A percentile compares a stretch with the other conserved stretches of the same genome.
phyloP scores from a whole-genome alignment of 2,329 filamentous ascomycete genomes.

The Paracamarosporium sp. region DNA sequence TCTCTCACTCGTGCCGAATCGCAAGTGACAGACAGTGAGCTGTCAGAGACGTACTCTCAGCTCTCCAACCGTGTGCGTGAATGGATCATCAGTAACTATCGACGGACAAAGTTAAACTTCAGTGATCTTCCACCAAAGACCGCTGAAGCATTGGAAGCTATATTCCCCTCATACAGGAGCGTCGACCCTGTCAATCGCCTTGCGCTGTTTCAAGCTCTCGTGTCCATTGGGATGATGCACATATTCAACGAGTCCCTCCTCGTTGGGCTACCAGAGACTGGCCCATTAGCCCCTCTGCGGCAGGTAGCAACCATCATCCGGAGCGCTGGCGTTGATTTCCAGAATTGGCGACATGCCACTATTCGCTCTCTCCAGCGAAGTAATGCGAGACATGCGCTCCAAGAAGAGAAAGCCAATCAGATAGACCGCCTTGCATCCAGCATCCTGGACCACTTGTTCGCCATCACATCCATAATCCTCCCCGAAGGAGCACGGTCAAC shows the following conservation, averaged over 20 bases:
- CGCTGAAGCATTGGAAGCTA: constrained; percentile 17
- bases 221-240: constrained; percentile 31
- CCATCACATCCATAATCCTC: constrained; percentile 29
- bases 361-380: constrained; percentile 33
- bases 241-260: constrained; percentile 34
- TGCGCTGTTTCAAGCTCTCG: constrained; percentile 39
- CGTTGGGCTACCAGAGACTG: constrained; percentile 33
- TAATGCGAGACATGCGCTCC: constrained; percentile 11
- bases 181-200: constrained; percentile 31
- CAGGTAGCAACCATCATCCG: constrained; percentile 28
- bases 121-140: constrained; percentile 24
- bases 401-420: constrained; percentile 16
- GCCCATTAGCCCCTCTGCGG: constrained; percentile 23
- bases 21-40: constrained; percentile 70
- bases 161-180: constrained; percentile 23
- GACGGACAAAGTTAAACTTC: constrained; percentile 62
- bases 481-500: constrained; percentile 21
- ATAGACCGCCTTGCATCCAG: constrained; percentile 26
- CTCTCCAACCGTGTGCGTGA: constrained; percentile 74
- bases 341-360: constrained; percentile 39
- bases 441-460: constrained; percentile 29
- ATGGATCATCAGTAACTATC: constrained; percentile 75
- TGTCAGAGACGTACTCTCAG: constrained; percentile 67
- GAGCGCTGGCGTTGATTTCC: constrained; percentile 21
- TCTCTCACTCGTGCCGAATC: constrained; percentile 68